Evolutionary conservation across 139 green algal genomes (phyloP), one percentile per base, ranked within the genome.

Genomic region (Deuterostichococcus epilithicus): DNA sequence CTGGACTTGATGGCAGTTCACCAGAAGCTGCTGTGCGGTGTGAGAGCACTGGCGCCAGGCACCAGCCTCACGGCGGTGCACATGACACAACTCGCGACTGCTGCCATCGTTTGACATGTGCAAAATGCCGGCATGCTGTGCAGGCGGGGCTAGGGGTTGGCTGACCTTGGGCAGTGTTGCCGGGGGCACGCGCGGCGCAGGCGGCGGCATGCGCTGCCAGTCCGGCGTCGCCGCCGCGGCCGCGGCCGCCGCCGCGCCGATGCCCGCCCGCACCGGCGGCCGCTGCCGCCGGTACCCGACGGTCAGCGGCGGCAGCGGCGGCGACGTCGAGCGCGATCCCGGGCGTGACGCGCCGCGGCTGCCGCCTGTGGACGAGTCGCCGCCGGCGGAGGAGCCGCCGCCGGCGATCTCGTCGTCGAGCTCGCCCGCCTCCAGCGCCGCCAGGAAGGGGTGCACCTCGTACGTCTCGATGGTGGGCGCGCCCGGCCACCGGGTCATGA

Each of bases 391-490:
- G 32, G 22, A 26, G 34, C 68, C 80, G 74, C 13, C 75, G n/a
- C 0, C 22, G 36, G 81, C 68, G 26, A 70, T 28, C 28, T 77
- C 38, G 36, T 84, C 72, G 59, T 81, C 78, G 1, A 85, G 38
- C 37, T 81, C 68, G 36, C 36, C 69, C 8, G 34, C 67, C 1
- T 76, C 66, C 6, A 77, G 30, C 42, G 78, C 42, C n/a, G 38
- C 28, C 52, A 81, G 67, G 73, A 90, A 93, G 1, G 92, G 92
- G 81, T 97, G 91, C 1, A 42, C 76, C 34, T 45, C 15, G 65
- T 89, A 95, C 82, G 93, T 95, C 25, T 97, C 88, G 8, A 94
- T 95, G 72, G 74, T 92, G 6, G 92, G 93, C 0, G 88, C 76
- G 26, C 78, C 68, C 1, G 37, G 20, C 34, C 82, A 93, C 34